A percentile compares a stretch with the other conserved stretches of the same genome.
phyloP scores from a whole-genome alignment of 192 early-diverging fungal genomes.

The Geranomyces michiganensis region DNA sequence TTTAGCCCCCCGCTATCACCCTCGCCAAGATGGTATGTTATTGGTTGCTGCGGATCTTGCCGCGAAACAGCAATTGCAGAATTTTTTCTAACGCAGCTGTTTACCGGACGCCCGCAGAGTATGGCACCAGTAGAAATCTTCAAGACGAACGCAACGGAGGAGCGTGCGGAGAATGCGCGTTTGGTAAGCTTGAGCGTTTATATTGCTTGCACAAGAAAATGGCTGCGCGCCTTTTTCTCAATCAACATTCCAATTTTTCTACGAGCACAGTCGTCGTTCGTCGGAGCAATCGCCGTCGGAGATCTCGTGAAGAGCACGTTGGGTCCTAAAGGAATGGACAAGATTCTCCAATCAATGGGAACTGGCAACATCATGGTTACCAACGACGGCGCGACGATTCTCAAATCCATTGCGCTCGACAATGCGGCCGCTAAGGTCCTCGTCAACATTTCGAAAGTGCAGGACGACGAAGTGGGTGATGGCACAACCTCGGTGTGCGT shows the following conservation, averaged over 20 bases:
- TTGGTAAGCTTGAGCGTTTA: constrained; percentile 60
- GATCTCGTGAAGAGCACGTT: constrained; percentile 97
- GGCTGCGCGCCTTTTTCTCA: not conserved
- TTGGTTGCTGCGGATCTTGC: no score
- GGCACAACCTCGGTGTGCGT: constrained; percentile 99
- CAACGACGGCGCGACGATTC: constrained; percentile 99
- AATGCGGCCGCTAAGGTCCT: constrained; percentile 98
- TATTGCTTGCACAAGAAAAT: not conserved
- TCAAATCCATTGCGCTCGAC: constrained; percentile 95
- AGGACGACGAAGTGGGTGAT: constrained; percentile 99
- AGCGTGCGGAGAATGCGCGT: constrained; percentile 97
- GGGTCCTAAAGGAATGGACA: constrained; percentile 99
- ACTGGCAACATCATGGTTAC: constrained; percentile 89
- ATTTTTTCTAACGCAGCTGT: no score
- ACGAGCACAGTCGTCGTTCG: constrained; percentile 76
- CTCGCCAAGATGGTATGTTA: no score
- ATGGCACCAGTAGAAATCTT: constrained; percentile 88
- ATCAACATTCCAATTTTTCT: not conserved
- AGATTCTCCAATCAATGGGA: constrained; percentile 93
- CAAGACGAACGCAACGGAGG: constrained; percentile 91
- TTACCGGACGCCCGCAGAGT: not conserved
- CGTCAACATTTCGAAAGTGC: constrained; percentile 98
- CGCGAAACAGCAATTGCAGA: no score
- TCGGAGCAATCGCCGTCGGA: constrained; percentile 98
- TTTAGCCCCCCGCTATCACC: no score